A percentile compares a stretch with the other conserved stretches of the same genome.
These are phyloP conservation scores for Lasiosphaeria miniovina DNA, from an alignment of 495 filamentous ascomycete genomes.

Conservation along the genomic window DNA sequence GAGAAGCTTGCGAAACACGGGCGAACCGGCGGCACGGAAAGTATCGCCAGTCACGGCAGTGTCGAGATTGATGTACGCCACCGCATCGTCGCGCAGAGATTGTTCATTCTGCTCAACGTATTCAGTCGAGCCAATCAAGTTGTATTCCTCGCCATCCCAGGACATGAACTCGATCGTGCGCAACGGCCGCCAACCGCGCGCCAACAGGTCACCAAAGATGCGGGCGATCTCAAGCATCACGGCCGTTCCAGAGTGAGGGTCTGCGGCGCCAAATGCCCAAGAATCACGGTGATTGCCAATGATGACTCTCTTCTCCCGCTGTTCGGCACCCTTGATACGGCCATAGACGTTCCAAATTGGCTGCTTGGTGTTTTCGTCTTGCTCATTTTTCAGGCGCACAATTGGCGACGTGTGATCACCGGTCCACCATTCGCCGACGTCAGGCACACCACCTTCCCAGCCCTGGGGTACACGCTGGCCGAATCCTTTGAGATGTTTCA, in stretches of 20 bases:
- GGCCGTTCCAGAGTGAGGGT: constrained; percentile 86
- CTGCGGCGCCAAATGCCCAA: constrained; percentile 84
- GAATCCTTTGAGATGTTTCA: constrained; percentile 72
- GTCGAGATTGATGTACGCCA: constrained; percentile 92
- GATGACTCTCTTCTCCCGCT: constrained; percentile 79
- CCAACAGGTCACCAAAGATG: constrained; percentile 73
- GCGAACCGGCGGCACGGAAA: constrained; percentile 75
- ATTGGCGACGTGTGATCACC: constrained; percentile 71
- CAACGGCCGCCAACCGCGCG: constrained; percentile 81
- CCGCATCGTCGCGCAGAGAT: constrained; percentile 65
- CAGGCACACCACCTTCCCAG: constrained; percentile 74
- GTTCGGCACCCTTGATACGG: constrained; percentile 75
- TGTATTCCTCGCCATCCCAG: constrained; percentile 94
- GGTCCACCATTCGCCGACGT: constrained; percentile 76
- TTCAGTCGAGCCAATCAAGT: constrained; percentile 91
- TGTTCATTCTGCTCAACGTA: constrained; percentile 89
- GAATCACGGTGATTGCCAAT: constrained; percentile 93
- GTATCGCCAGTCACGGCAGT: constrained; percentile 70
- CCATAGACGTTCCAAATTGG: constrained; percentile 90
- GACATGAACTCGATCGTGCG: constrained; percentile 91
- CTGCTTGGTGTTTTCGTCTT: constrained; percentile 78
- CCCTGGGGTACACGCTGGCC: constrained; percentile 66
- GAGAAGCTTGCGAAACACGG: constrained; percentile 69
- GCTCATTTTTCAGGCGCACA: constrained; percentile 81
- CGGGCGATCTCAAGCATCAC: constrained; percentile 83